Evolutionary conservation across 202 grass and related monocot genomes (phyloP), one percentile per base, ranked within the genome.

Genomic region (Panicum hallii): DNA sequence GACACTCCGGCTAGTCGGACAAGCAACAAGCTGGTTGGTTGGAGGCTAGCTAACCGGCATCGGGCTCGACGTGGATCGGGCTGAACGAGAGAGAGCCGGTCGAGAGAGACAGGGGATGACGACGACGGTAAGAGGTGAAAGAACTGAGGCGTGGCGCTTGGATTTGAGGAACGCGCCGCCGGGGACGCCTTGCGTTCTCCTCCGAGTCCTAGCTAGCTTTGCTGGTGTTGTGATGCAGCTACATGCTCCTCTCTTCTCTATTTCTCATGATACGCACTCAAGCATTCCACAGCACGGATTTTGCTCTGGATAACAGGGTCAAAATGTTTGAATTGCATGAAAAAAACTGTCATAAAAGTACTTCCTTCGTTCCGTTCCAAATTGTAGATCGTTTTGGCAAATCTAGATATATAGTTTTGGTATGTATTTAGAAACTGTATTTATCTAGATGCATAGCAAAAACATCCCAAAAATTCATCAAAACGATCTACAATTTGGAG

Each of bases 61-160:
- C 17, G 88, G 80, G 84, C 26, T 26, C 26, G 26, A 26, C 26
- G 26, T 26, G 26, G 63, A 64, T 7, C 82, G 53, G 62, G 11
- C 34, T 67, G 64, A 55, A 71, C 58, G 38, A 32, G 38, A 75
- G 83, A 77, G 81, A 34, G 57, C 57, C 57, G 57, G 57, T 65
- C 62, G 22, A 44, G 65, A 3, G 30, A 16, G 63, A 36, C 14
- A 56, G 63, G 6, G 5, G 26, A 17, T 20, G 63, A 6, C 11
- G 43, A n/a, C 8, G 30, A 19, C 36, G 36, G 36, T 5, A 60
- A 15, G 79, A 80, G 86, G 87, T 63, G 84, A 82, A 52, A 70
- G 28, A 82, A 92, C 83, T 70, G 83, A 84, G 69, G 82, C 36
- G 20, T 61, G 72, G 36, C 66, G 74, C 58, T 84, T 79, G 67